phyloP scores from a whole-genome alignment of 805 yeast species.

The Sugiyamaella boreocaroliniensis region DNA sequence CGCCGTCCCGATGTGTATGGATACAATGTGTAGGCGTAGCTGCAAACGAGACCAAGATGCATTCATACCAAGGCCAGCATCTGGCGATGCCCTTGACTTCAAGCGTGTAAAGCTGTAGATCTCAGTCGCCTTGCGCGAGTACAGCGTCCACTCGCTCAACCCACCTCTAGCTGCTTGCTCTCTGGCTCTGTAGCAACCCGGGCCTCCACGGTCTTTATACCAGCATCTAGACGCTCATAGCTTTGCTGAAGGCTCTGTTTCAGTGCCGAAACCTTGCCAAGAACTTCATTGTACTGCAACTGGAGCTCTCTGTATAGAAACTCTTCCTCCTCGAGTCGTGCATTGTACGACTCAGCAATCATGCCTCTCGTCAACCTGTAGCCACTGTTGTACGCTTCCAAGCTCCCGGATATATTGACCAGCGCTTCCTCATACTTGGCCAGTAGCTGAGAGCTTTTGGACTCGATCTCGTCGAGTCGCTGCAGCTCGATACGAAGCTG shows the following conservation, averaged over 20 bases:
- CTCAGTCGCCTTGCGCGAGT: no score
- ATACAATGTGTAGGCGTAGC: slow-evolving; percentile 4
- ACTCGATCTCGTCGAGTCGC: slow-evolving; percentile 14
- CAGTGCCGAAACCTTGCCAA: slow-evolving; percentile 3
- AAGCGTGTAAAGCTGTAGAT: no score
- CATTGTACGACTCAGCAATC: slow-evolving; percentile 12
- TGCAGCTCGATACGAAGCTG: slow-evolving; percentile 18
- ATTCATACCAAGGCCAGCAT: no score
- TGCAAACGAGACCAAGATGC: neutral
- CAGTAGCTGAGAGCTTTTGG: slow-evolving; percentile 11
- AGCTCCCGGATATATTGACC: slow-evolving; percentile 3
- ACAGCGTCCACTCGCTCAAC: no score
- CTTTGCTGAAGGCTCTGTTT: slow-evolving; percentile 3
- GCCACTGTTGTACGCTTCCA: slow-evolving; percentile 8
- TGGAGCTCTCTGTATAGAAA: slow-evolving; percentile 9
- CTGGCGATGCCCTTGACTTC: no score
- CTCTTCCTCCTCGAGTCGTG: slow-evolving; percentile 17
- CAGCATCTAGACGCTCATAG: neutral
- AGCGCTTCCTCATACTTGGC: slow-evolving; percentile 15
- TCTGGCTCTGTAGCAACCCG: no score
- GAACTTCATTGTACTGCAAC: slow-evolving; percentile 5
- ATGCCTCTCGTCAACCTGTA: slow-evolving; percentile 6
- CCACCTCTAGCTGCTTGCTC: no score
- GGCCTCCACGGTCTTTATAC: no score
- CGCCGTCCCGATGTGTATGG: slow-evolving; percentile 59